These are phyloP conservation scores for Gossypium schwendimanii DNA, from an alignment of 441 rosid genomes.

Conservation along the genomic window DNA sequence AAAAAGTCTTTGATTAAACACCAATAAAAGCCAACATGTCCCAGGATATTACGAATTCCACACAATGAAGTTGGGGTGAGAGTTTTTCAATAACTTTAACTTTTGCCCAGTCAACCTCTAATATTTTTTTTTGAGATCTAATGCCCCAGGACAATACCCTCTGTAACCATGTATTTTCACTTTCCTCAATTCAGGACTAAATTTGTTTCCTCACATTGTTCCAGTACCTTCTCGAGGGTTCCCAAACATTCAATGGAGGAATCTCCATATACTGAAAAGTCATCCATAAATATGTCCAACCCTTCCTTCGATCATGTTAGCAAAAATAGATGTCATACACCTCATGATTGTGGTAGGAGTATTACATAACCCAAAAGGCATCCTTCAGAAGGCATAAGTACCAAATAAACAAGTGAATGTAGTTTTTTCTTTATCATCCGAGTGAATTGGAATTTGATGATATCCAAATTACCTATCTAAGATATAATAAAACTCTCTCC, in stretches of 20 bases:
- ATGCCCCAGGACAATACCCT: neutral
- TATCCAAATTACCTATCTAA: neutral
- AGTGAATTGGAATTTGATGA: neutral
- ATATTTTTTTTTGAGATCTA: neutral
- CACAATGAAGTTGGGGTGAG: neutral
- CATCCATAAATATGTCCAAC: neutral
- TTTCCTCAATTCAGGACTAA: neutral
- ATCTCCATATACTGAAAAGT: neutral
- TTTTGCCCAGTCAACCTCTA: neutral
- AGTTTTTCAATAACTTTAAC: neutral
- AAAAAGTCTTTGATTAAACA: no score
- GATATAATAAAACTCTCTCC: neutral
- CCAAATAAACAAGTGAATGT: neutral
- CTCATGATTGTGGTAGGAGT: neutral
- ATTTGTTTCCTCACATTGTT: neutral
- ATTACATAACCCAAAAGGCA: neutral
- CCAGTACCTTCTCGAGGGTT: neutral
- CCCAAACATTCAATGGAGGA: neutral
- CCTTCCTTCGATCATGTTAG: no score
- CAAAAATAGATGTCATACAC: neutral
- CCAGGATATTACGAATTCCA: neutral
- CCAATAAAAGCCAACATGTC: neutral
- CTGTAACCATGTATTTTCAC: neutral
- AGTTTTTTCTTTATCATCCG: neutral
- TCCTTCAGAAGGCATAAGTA: neutral